A percentile compares a stretch with the other conserved stretches of the same genome.
These are phyloP conservation scores for Mortierella sp. DNA, from an alignment of 371 early-diverging fungal genomes.

Conservation along the genomic window DNA sequence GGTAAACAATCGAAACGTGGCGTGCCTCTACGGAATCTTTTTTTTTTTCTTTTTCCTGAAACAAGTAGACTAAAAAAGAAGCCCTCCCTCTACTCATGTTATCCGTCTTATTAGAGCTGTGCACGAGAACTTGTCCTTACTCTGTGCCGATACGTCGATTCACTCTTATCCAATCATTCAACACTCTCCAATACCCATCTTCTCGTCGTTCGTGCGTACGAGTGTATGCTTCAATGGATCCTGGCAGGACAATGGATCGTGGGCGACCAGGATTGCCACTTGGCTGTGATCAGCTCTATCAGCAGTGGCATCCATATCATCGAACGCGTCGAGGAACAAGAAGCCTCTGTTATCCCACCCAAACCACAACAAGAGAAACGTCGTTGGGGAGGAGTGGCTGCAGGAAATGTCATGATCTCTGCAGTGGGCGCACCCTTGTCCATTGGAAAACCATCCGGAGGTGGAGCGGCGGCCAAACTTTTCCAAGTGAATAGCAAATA, in stretches of 20 bases:
- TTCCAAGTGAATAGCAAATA: slow-evolving; percentile 47
- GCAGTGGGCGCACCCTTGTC: slow-evolving; percentile 44
- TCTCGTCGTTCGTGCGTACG: slow-evolving; percentile 77
- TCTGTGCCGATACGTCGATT: slow-evolving; percentile 77
- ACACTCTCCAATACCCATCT: slow-evolving; percentile 58
- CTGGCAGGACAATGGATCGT: slow-evolving; percentile 80
- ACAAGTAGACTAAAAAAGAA: not conserved
- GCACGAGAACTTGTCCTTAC: slow-evolving; percentile 77
- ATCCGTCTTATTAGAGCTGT: slow-evolving; percentile 58
- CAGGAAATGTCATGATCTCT: slow-evolving; percentile 47
- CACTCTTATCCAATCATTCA: slow-evolving; percentile 55
- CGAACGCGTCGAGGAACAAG: slow-evolving; percentile 63
- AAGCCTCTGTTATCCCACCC: slow-evolving; percentile 24
- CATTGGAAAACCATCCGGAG: slow-evolving; percentile 28
- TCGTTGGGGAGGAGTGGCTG: slow-evolving; percentile 40
- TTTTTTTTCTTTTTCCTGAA: not conserved
- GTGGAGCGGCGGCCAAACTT: slow-evolving; percentile 34
- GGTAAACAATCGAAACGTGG: slow-evolving; percentile 52
- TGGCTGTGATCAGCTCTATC: slow-evolving; percentile 73
- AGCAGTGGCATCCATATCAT: slow-evolving; percentile 76
- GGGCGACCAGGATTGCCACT: slow-evolving; percentile 74
- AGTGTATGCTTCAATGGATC: slow-evolving; percentile 81
- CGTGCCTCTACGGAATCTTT: slow-evolving; percentile 2
- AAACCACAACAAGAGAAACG: slow-evolving; percentile 49
- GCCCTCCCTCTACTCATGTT: not conserved